Conservation (phyloP, 495 filamentous ascomycete species). For the Umbilicaria muhlenbergii region DNA sequence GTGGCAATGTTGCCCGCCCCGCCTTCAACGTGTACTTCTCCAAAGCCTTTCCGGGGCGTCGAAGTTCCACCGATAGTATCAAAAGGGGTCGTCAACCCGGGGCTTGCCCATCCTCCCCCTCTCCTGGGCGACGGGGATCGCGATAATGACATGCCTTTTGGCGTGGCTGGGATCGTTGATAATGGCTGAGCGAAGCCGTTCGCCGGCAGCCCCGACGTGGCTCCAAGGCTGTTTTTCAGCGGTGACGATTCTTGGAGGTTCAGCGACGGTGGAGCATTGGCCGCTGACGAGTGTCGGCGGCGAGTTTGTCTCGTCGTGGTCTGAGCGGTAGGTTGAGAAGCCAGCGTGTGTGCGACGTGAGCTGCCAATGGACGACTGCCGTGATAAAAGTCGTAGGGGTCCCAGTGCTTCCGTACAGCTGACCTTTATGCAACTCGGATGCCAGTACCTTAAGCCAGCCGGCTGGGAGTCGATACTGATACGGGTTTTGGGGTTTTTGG, state of each 20-base stretch:
- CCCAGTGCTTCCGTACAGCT: too few relatives aligned
- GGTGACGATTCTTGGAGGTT: slow-evolving; percentile 8
- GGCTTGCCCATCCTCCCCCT: slow-evolving; percentile 77
- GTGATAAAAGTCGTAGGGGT: too few relatives aligned
- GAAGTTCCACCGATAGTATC: slow-evolving; percentile 46
- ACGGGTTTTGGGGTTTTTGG: too few relatives aligned
- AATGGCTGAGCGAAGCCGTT: slow-evolving; percentile 13
- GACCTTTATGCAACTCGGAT: too few relatives aligned
- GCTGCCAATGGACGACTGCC: too few relatives aligned
- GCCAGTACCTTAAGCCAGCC: too few relatives aligned
- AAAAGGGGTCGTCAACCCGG: slow-evolving; percentile 49
- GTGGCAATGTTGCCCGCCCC: slow-evolving; percentile 39
- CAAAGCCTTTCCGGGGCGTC: slow-evolving; percentile 39
- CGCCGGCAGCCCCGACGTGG: slow-evolving; percentile 14
- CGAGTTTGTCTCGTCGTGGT: slow-evolving; percentile 11
- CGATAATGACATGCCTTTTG: slow-evolving; percentile 54
- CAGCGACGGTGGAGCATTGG: slow-evolving; percentile 9
- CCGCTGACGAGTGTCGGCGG: slow-evolving; percentile 12
- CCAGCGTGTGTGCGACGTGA: slow-evolving; percentile 7
- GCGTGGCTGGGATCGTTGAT: slow-evolving; percentile 13
- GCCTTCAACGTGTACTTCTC: slow-evolving; percentile 15
- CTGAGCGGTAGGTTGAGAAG: slow-evolving; percentile 11
- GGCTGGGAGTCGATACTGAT: too few relatives aligned
- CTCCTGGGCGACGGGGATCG: slow-evolving; percentile 69
- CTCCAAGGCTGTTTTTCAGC: slow-evolving; percentile 9